Evolutionary conservation across 768 basidiomycete species (phyloP), one percentile per base, ranked within the genome.

Genomic region (Sistotremastrum suecicum): DNA sequence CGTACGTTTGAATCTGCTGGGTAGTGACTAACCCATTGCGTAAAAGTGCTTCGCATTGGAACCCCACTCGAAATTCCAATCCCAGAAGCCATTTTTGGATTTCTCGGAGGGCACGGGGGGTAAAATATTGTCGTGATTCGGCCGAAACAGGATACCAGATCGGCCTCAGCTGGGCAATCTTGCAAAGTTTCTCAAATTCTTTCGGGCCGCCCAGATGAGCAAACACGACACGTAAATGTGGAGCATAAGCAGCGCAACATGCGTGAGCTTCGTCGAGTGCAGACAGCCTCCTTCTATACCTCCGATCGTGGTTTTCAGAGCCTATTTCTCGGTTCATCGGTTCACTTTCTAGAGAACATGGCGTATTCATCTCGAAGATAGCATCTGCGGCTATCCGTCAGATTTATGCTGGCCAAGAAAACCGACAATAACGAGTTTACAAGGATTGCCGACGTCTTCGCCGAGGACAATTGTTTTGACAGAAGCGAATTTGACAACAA

Each of bases 41-140:
- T 4, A 89, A 58, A 7, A 86, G 63, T 0, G 76, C 72, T 57
- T 84, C 84, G 31, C 87, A 62, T 58, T 90, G 87, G 56, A 87
- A 90, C 0, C 78, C 80, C 33, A 85, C 68, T 3, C 64, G 60
- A 81, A 82, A 88, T 9, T 71, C 65, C 40, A 79, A 67, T 3
- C 57, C 60, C 32, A 58, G 57, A 38, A 82, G 51, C 61, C 67
- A 67, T 10, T 53, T 56, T 10, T 65, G 62, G 6, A 83, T 56
- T 6, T 60, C 61, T 48, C 68, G 60, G 3, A 87, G 65, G 4
- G 63, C 60, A 49, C 61, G 72, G 7, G 54, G 51, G 0, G 64
- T 52, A 55, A 82, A 88, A 50, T 83, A 78, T 0, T 59, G 64
- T 36, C 60, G 66, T 3, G 63, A 53, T 3, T 64, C 39, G 3